These are phyloP conservation scores for Gonium pectorale DNA, from an alignment of 139 green algal genomes.

Conservation along the genomic window DNA sequence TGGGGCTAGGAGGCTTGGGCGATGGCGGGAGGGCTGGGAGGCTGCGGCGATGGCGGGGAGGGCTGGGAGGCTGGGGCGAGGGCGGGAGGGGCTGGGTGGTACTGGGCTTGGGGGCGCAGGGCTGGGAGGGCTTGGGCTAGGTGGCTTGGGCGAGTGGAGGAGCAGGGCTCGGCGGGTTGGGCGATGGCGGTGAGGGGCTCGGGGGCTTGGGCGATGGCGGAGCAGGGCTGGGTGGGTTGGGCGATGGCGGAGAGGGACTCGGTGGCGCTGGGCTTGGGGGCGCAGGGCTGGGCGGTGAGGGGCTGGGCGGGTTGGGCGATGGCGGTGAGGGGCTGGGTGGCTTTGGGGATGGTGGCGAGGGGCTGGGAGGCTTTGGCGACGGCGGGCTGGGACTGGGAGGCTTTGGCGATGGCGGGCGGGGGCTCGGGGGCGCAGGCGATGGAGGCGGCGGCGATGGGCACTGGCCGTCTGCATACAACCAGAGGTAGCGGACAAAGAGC, in stretches of 20 bases:
- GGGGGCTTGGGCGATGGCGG: background rate
- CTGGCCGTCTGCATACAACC: too few relatives aligned
- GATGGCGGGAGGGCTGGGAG: background rate
- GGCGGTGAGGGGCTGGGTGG: background rate
- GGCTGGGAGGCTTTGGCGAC: background rate
- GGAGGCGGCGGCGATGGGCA: background rate
- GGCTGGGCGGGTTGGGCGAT: background rate
- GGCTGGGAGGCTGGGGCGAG: too few relatives aligned
- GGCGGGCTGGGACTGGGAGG: background rate
- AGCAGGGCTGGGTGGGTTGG: background rate
- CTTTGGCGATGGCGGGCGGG: background rate
- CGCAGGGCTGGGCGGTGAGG: background rate
- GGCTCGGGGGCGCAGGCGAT: background rate
- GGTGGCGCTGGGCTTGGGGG: background rate
- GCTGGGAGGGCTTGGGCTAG: background rate
- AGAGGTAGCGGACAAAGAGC: too few relatives aligned
- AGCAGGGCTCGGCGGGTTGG: background rate
- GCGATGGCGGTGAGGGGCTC: background rate
- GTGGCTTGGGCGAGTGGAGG: background rate
- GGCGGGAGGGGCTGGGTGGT: background rate
- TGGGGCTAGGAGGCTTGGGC: background rate
- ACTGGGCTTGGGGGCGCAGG: background rate
- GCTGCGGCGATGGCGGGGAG: background rate
- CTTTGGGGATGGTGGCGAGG: background rate
- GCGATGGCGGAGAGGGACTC: background rate